Conservation (phyloP, 768 basidiomycete species). For the Mycena vitilis region DNA sequence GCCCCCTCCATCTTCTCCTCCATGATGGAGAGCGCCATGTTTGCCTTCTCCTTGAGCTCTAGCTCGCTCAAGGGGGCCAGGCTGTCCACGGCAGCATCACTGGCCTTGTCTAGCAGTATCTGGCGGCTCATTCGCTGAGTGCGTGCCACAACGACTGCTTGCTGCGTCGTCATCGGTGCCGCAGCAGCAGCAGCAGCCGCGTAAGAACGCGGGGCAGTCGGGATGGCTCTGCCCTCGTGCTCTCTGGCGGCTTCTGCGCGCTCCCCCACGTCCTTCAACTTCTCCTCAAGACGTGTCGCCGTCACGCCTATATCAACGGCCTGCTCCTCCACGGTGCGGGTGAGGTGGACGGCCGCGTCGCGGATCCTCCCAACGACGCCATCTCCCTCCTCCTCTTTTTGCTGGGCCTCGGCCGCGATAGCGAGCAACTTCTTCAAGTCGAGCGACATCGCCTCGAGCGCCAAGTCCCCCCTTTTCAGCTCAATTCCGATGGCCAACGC, state of each 20-base stretch:
- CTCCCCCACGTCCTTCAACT: background rate
- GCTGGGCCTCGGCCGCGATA: background rate
- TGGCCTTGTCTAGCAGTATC: conserved; percentile 10
- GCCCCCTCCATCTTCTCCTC: no score
- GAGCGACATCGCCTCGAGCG: background rate
- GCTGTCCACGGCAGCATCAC: background rate
- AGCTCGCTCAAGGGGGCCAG: background rate
- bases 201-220: background rate
- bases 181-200: background rate
- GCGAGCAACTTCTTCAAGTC: background rate
- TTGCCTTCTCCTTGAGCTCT: no score
- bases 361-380: background rate
- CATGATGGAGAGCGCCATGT: no score
- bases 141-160: conserved; percentile 2
- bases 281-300: background rate
- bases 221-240: no score
- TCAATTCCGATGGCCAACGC: background rate
- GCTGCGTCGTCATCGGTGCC: conserved; percentile 1
- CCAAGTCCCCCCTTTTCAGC: background rate
- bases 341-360: background rate
- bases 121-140: background rate
- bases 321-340: conserved; percentile 4
- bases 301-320: background rate
- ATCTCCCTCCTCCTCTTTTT: background rate
- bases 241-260: no score